phyloP scores from a whole-genome alignment of 176 grass and related monocot species.

The Chloris gayana region DNA sequence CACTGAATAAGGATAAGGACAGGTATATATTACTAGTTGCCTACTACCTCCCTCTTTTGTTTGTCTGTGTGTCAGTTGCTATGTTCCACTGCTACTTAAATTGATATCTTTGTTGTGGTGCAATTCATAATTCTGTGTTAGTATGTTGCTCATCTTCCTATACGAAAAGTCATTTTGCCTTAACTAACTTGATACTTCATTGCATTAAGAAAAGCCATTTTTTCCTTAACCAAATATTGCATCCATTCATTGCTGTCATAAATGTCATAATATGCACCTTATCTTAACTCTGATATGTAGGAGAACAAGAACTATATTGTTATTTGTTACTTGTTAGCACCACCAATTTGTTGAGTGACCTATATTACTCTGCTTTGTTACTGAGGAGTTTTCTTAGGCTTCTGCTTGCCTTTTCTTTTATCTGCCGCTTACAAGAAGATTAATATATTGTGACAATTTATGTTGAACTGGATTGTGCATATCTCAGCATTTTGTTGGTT shows the following conservation, averaged over 20 bases:
- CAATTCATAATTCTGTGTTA: conserved; percentile 12
- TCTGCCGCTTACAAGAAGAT: neutral
- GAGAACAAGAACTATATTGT: neutral
- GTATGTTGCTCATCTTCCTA: neutral
- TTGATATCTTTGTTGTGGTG: conserved; percentile 17
- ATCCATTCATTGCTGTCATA: conserved; percentile 12
- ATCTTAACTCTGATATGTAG: neutral
- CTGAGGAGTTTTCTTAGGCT: neutral
- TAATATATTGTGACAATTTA: neutral
- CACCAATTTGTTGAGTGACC: neutral
- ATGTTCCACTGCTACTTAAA: neutral
- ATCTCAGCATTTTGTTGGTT: conserved; percentile 11
- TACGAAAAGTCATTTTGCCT: neutral
- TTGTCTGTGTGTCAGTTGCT: conserved; percentile 1
- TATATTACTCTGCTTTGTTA: conserved; percentile 11
- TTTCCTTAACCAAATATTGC: neutral
- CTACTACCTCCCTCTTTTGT: conserved; percentile 3
- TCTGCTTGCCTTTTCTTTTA: neutral
- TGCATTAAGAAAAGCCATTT: neutral
- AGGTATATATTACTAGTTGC: conserved; percentile 50
- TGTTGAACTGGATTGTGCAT: conserved; percentile 22
- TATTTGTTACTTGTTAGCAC: conserved; percentile 13
- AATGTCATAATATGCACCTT: conserved; percentile 11
- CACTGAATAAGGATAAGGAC: conserved; percentile 92
- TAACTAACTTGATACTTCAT: neutral